phyloP scores from a whole-genome alignment of 2,329 filamentous ascomycete genomes.

The Claviceps spartinae region DNA sequence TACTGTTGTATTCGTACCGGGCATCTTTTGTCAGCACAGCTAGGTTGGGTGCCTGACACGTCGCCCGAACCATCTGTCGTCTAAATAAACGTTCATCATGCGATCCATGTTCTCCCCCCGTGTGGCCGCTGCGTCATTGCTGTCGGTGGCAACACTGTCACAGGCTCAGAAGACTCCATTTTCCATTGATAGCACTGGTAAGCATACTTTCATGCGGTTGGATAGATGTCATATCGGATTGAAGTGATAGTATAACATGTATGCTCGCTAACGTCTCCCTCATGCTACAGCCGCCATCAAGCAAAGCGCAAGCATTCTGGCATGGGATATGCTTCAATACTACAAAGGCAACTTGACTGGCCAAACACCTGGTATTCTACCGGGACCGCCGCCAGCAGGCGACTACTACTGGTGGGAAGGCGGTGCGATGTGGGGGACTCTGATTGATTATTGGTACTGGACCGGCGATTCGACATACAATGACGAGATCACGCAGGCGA shows the following conservation, averaged over 20 bases:
- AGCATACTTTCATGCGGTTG: background rate
- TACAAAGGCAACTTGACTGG: constrained; percentile 33
- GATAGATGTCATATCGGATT: too few species aligned
- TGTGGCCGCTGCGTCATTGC: constrained; percentile 2
- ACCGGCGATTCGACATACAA: constrained; percentile 49
- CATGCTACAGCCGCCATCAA: constrained; percentile 22
- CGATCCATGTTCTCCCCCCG: constrained; percentile 2
- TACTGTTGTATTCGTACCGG: background rate
- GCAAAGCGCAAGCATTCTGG: constrained; percentile 23
- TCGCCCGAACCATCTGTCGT: background rate
- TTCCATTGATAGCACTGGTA: constrained; percentile 6
- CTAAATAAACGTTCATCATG: constrained; percentile 5
- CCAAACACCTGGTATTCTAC: constrained; percentile 32
- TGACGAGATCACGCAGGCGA: constrained; percentile 32
- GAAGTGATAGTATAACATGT: background rate
- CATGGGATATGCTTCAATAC: constrained; percentile 31
- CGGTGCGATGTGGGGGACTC: constrained; percentile 45
- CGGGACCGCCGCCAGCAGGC: constrained; percentile 30
- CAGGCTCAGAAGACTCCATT: constrained; percentile 7
- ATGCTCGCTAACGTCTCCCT: background rate
- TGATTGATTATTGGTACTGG: constrained; percentile 52
- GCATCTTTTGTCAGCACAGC: background rate
- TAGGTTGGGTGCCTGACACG: background rate
- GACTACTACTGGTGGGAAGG: constrained; percentile 56
- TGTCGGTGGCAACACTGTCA: constrained; percentile 3